phyloP scores from a whole-genome alignment of 2,329 filamentous ascomycete species.

The Amauroascus niger region DNA sequence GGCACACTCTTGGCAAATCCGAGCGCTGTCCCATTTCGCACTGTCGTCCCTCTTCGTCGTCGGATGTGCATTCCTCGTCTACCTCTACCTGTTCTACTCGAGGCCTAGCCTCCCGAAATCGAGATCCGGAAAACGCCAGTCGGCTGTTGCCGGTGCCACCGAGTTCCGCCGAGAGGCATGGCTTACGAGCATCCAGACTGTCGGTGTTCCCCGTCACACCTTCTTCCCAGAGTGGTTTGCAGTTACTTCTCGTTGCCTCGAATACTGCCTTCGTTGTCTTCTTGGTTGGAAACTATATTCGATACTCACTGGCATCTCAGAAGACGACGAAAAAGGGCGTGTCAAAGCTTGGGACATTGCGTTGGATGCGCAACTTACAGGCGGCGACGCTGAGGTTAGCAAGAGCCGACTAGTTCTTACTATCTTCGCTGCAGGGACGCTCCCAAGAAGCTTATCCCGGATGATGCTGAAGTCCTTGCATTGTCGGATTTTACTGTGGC shows the following conservation, averaged over 20 bases:
- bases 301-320: conserved; percentile 65
- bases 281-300: conserved; percentile 71
- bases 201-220: conserved; percentile 80
- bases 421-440: conserved; percentile 74
- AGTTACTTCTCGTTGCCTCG: conserved; percentile 66
- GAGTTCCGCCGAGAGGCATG: conserved; percentile 80
- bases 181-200: conserved; percentile 85
- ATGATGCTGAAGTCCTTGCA: conserved; percentile 90
- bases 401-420: conserved; percentile 78
- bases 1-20: conserved; percentile 30
- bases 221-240: conserved; percentile 79
- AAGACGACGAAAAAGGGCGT: conserved; percentile 75
- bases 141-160: conserved; percentile 62
- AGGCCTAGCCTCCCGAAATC: conserved; percentile 46
- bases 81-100: conserved; percentile 47
- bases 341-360: conserved; percentile 91
- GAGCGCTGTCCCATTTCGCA: conserved; percentile 36
- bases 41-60: conserved; percentile 45
- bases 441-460: conserved; percentile 70
- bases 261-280: conserved; percentile 67
- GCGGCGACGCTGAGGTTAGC: conserved; percentile 81
- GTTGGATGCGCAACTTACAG: conserved; percentile 82
- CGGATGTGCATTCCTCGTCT: conserved; percentile 48
- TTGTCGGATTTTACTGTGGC: conserved; percentile 80
- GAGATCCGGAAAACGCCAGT: conserved; percentile 21